Conservation (phyloP, 805 yeast genomes). For the Cyberlindnera sargentensis region DNA sequence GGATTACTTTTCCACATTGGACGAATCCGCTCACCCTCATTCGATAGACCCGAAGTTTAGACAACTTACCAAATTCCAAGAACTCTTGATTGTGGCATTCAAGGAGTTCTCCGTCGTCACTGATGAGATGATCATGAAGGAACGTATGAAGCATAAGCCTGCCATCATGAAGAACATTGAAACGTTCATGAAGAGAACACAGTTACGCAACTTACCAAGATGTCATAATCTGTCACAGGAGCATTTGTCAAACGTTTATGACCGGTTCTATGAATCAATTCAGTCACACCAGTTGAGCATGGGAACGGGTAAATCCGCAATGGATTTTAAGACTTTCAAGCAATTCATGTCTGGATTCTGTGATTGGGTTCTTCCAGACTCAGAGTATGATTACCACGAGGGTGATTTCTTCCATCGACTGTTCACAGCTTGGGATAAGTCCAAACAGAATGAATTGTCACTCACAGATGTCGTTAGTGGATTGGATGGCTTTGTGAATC, state of each 20-base stretch:
- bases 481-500: constrained; percentile 57
- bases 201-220: constrained; percentile 77
- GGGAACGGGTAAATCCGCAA: constrained; percentile 53
- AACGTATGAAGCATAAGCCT: constrained; percentile 64
- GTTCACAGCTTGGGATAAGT: constrained; percentile 67
- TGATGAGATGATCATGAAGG: constrained; percentile 63
- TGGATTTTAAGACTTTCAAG: constrained; percentile 68
- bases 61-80: constrained; percentile 79
- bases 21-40: constrained; percentile 71
- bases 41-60: constrained; percentile 57
- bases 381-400: constrained; percentile 30
- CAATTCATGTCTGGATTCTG: constrained; percentile 73
- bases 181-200: constrained; percentile 85
- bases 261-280: constrained; percentile 71
- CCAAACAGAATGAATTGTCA: constrained; percentile 46
- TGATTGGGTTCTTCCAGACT: constrained; percentile 56
- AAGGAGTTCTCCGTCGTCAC: constrained; percentile 80
- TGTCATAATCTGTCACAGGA: constrained; percentile 51
- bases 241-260: constrained; percentile 69
- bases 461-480: constrained; percentile 70
- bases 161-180: constrained; percentile 83
- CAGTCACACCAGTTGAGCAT: constrained; percentile 52
- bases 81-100: constrained; percentile 83
- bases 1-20: constrained; percentile 69
- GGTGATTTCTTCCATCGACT: constrained; percentile 52